Conservation (phyloP, 202 grass and related monocot genomes). For the Zizania palustris region DNA sequence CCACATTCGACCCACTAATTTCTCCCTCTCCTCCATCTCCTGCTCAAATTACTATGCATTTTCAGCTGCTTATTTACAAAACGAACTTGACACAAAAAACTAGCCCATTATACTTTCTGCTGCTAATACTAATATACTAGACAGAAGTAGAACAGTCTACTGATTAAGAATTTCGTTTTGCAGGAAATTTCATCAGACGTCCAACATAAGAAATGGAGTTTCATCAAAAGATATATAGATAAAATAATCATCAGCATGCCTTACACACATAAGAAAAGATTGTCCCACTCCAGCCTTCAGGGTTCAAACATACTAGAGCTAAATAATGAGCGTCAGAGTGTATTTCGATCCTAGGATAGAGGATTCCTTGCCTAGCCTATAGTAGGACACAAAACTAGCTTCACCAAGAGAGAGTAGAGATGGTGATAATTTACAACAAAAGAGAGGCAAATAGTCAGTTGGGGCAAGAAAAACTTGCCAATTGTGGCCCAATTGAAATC, state of each 20-base stretch:
- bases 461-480: not conserved
- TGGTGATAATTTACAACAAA: not conserved
- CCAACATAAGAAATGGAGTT: not conserved
- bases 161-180: not conserved
- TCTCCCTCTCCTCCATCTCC: constrained; percentile 96
- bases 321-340: not conserved
- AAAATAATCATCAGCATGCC: not conserved
- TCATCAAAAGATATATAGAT: not conserved
- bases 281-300: not conserved
- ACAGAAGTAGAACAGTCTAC: not conserved
- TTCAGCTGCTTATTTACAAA: constrained; percentile 10
- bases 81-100: not conserved
- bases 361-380: not conserved
- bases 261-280: not conserved
- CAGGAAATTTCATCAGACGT: not conserved
- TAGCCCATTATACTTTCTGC: not conserved
- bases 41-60: constrained; percentile 24
- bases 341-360: not conserved
- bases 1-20: constrained; percentile 86
- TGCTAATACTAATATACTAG: not conserved
- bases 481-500: too few relatives aligned
- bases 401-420: not conserved
- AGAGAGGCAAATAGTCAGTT: not conserved
- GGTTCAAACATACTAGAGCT: not conserved
- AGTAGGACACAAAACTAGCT: not conserved